Percentiles rank a stretch among this genome's conserved stretches.
Conservation (phyloP, 2,329 filamentous ascomycete species). For the Tolypocladium ovalisporum region DNA sequence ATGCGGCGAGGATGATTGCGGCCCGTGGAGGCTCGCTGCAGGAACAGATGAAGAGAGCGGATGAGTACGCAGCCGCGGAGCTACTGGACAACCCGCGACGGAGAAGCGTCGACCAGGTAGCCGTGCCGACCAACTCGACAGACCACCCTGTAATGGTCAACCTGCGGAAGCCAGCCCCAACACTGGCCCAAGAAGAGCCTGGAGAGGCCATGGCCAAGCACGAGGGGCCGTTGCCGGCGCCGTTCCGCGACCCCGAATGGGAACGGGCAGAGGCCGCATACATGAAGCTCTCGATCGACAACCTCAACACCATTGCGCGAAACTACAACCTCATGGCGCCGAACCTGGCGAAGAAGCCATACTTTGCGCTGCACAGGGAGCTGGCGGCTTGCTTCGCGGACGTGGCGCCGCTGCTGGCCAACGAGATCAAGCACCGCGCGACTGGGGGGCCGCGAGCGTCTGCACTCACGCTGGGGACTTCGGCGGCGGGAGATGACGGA, state of each 20-base stretch:
- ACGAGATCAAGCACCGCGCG: constrained; percentile 62
- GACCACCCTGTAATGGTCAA: constrained; percentile 34
- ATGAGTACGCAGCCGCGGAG: constrained; percentile 68
- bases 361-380: constrained; percentile 76
- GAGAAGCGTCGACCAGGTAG: constrained; percentile 28
- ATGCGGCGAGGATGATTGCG: constrained; percentile 69
- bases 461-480: constrained; percentile 13
- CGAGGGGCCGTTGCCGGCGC: constrained; percentile 27
- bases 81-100: constrained; percentile 47
- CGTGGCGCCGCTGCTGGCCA: constrained; percentile 65
- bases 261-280: constrained; percentile 63
- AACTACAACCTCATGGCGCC: constrained; percentile 95
- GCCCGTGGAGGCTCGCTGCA: constrained; percentile 65
- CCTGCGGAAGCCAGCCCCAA: constrained; percentile 18
- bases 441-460: constrained; percentile 18
- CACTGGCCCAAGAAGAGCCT: constrained; percentile 5
- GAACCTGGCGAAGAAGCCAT: constrained; percentile 83
- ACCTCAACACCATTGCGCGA: constrained; percentile 69
- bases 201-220: neutral
- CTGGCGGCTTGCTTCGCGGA: constrained; percentile 74
- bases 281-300: constrained; percentile 61
- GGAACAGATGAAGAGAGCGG: constrained; percentile 60
- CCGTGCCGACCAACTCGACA: constrained; percentile 34
- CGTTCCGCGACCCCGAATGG: constrained; percentile 74
- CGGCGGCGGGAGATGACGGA: constrained; percentile 27